Evolutionary conservation across 306 rosid species (phyloP), one percentile per base, ranked within the genome.

Genomic region (Sesbania bispinosa): DNA sequence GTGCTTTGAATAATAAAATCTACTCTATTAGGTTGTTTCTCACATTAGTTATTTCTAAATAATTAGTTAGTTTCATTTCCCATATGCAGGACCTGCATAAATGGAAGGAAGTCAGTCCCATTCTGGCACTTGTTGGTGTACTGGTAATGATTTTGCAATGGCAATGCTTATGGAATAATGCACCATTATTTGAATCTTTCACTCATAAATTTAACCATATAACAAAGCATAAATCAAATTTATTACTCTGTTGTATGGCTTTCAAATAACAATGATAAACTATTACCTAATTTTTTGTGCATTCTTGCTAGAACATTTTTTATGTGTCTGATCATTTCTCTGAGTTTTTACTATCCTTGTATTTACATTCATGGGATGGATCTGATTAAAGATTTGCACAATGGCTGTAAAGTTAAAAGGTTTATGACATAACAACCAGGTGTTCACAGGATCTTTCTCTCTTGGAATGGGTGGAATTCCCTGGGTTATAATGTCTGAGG

Each of bases 401-500:
- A n/a, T n/a, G n/a, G n/a, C n/a, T n/a, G n/a, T n/a, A n/a, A n/a
- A n/a, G n/a, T n/a, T n/a, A n/a, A n/a, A n/a, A n/a, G n/a, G n/a
- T n/a, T n/a, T n/a, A n/a, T n/a, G n/a, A n/a, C n/a, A n/a, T n/a
- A n/a, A n/a, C n/a, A n/a, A n/a, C 3, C 83, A 92, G 96, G 79
- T 80, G 5, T 93, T 80, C 20, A 80, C 81, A n/a, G 97, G 96
- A 77, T 88, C 88, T 6, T 90, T 82, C 86, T 88, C 98, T 8
- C 66, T 90, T 36, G 92, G 98, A 60, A 93, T 93, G 84, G 97
- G 93, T 76, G 97, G 87, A 76, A 90, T 90, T 82, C 97, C 97
- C 1, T 93, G 98, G 97, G 89, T 90, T 67, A 85, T 93, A 80
- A 90, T 93, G 96, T 93, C 97, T 42, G 96, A 93, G 96, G 98